Conservation (phyloP, 1,139 yeast species). For the Taphrina deformans region DNA sequence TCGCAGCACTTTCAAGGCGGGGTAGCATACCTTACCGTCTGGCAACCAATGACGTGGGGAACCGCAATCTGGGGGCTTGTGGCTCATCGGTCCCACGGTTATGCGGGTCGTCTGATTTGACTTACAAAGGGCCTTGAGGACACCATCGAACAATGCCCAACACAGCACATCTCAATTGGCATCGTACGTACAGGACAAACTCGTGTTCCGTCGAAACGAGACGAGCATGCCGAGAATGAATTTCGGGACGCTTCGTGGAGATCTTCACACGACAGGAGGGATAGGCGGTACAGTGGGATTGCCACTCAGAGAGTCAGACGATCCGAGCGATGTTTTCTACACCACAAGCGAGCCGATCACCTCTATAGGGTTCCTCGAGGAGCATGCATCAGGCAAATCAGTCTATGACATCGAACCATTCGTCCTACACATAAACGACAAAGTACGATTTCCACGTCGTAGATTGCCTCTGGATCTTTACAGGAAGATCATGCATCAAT, state of each 20-base stretch:
- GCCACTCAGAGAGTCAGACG: background rate
- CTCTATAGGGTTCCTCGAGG: background rate
- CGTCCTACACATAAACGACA: conserved; percentile 4
- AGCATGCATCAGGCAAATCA: background rate
- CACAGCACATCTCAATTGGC: background rate
- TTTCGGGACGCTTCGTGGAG: background rate
- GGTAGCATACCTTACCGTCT: background rate
- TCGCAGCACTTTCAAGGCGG: no score
- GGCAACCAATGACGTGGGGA: background rate
- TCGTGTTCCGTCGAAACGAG: no score
- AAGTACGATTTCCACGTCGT: conserved; percentile 1
- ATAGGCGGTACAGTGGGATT: background rate
- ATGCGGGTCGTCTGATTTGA: background rate
- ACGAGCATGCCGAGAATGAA: background rate
- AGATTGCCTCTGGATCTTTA: conserved; percentile 1
- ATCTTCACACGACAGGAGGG: background rate
- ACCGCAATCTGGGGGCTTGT: background rate
- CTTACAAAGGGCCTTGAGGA: background rate
- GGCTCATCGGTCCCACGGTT: background rate
- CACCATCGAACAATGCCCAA: no score
- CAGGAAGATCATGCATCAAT: conserved; percentile 1
- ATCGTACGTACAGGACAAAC: no score
- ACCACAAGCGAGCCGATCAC: conserved; percentile 3
- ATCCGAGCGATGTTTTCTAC: conserved; percentile 11
- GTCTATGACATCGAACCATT: conserved; percentile 11